phyloP scores from a whole-genome alignment of 192 early-diverging fungal species.

The Coemansia sp. region DNA sequence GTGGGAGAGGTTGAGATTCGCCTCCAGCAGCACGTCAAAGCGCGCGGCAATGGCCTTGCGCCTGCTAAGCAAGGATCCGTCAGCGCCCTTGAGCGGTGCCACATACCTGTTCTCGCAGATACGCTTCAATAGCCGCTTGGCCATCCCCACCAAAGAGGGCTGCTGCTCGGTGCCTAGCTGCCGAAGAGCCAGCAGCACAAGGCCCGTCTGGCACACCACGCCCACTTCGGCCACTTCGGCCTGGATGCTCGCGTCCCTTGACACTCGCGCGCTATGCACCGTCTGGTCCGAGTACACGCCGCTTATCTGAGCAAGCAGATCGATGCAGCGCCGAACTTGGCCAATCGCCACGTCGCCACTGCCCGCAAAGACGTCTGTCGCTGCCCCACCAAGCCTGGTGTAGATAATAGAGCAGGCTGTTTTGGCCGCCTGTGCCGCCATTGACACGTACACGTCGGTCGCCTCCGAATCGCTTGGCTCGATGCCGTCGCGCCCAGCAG shows the following conservation, averaged over 20 bases:
- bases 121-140: conserved; percentile 12
- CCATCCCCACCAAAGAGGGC: conserved; percentile 6
- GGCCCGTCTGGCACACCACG: conserved; percentile 15
- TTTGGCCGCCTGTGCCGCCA: conserved; percentile 26
- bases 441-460: neutral
- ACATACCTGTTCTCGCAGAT: neutral
- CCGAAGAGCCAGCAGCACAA: conserved; percentile 31
- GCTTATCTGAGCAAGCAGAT: conserved; percentile 11
- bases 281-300: neutral
- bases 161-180: conserved; percentile 17
- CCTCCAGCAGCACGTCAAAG: conserved; percentile 21
- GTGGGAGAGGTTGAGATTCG: neutral
- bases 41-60: conserved; percentile 31
- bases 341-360: neutral
- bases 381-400: conserved; percentile 29
- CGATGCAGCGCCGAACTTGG: conserved; percentile 25
- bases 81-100: neutral
- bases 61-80: conserved; percentile 6
- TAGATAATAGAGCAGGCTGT: conserved; percentile 34
- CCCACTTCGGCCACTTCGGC: conserved; percentile 10
- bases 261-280: neutral
- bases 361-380: neutral
- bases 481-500: neutral
- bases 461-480: neutral
- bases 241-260: neutral